Conservation (phyloP, 257 asterid genomes). For the Thymus quinquecostatus region DNA sequence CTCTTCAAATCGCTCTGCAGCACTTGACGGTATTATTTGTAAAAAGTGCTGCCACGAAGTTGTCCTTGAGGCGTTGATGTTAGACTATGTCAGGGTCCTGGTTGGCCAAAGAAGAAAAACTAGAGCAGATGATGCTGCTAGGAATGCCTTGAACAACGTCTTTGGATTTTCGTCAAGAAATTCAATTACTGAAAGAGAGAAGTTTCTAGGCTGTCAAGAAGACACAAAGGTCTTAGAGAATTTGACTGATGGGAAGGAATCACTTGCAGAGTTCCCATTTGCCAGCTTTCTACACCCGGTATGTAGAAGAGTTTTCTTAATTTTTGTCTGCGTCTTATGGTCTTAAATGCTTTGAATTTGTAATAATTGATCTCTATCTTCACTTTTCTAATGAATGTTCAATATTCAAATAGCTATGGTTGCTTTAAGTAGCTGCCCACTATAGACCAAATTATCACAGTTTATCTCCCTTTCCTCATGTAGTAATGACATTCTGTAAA, state of each 20-base stretch:
- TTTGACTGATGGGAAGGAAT: constrained; percentile 76
- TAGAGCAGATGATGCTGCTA: constrained; percentile 68
- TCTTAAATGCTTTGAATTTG: constrained; percentile 27
- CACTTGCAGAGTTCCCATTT: constrained; percentile 93
- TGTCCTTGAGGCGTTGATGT: constrained; percentile 72
- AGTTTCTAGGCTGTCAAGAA: constrained; percentile 40
- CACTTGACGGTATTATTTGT: constrained; percentile 71
- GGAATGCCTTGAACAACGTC: constrained; percentile 63
- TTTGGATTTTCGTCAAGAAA: constrained; percentile 53
- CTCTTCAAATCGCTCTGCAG: constrained; percentile 64
- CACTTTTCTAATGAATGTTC: constrained; percentile 3
- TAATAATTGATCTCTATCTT: constrained; percentile 15
- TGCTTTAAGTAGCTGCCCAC: constrained; percentile 25
- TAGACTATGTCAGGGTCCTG: constrained; percentile 84
- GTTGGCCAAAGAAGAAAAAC: constrained; percentile 67
- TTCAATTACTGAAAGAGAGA: constrained; percentile 45
- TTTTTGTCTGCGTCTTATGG: constrained; percentile 27
- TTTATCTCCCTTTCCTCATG: constrained; percentile 8
- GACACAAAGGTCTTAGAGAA: constrained; percentile 46
- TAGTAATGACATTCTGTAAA: constrained; percentile 9
- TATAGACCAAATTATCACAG: not conserved
- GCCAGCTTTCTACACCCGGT: constrained; percentile 94
- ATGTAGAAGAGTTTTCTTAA: constrained; percentile 33
- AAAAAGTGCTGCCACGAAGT: constrained; percentile 78
- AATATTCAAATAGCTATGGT: constrained; percentile 1